phyloP scores from a whole-genome alignment of 108 stramenopile species.

The Chaetoceros muelleri region DNA sequence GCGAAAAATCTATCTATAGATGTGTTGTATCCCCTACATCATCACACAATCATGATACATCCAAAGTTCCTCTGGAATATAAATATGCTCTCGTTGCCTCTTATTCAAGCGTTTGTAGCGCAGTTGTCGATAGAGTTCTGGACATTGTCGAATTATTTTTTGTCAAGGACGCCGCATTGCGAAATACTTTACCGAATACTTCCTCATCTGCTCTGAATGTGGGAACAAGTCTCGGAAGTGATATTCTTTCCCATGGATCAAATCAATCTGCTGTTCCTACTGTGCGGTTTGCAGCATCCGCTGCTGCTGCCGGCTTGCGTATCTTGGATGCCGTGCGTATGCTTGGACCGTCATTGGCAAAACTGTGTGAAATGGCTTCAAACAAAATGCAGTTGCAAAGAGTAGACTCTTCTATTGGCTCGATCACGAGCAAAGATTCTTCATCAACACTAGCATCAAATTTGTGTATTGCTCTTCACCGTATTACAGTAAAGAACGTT shows the following conservation, averaged over 20 bases:
- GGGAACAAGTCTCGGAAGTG: background rate
- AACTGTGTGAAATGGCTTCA: slow-evolving; percentile 65
- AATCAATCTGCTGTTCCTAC: slow-evolving; percentile 14
- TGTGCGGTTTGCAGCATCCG: slow-evolving; percentile 52
- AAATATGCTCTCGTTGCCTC: slow-evolving; percentile 49
- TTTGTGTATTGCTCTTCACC: slow-evolving; percentile 77
- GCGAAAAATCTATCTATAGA: slow-evolving; percentile 64
- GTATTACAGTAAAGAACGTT: slow-evolving; percentile 78
- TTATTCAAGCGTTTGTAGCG: slow-evolving; percentile 57
- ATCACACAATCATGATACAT: slow-evolving; percentile 12
- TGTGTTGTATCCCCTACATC: slow-evolving; percentile 53
- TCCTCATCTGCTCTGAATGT: slow-evolving; percentile 2
- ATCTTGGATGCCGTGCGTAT: slow-evolving; percentile 83
- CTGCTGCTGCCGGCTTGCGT: slow-evolving; percentile 71
- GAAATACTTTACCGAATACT: background rate
- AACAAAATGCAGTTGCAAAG: slow-evolving; percentile 4
- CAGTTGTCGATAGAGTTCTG: slow-evolving; percentile 64
- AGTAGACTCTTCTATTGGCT: background rate
- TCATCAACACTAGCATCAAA: slow-evolving; percentile 51
- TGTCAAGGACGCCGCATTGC: slow-evolving; percentile 54
- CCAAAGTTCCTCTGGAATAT: slow-evolving; percentile 33
- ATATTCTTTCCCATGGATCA: background rate
- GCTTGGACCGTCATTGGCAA: slow-evolving; percentile 79
- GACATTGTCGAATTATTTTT: slow-evolving; percentile 82
- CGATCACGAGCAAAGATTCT: background rate